phyloP scores from a whole-genome alignment of 1,284 basidiomycete genomes.

The Acaromyces ingoldii region DNA sequence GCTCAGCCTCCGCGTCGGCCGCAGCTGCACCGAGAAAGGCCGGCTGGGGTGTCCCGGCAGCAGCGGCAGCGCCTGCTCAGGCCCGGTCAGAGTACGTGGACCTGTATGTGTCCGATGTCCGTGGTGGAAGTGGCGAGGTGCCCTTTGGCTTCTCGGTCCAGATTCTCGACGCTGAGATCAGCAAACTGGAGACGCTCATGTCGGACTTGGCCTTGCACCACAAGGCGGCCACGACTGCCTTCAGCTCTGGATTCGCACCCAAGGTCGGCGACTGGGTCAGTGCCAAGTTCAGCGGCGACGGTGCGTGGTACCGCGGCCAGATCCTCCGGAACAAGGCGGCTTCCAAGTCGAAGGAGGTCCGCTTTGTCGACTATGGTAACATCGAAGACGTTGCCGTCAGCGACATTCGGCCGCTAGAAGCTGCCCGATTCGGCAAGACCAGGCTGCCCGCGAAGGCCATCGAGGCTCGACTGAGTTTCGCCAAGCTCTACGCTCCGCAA shows the following conservation, averaged over 20 bases:
- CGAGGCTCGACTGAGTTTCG: slow-evolving; percentile 37
- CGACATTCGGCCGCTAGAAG: slow-evolving; percentile 33
- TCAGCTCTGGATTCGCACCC: slow-evolving; percentile 64
- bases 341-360: slow-evolving; percentile 25
- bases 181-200: slow-evolving; percentile 84
- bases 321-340: slow-evolving; percentile 23
- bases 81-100: slow-evolving; percentile 75
- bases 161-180: slow-evolving; percentile 54
- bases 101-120: slow-evolving; percentile 83
- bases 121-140: slow-evolving; percentile 54
- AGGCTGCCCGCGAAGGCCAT: slow-evolving; percentile 26
- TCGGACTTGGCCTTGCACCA: slow-evolving; percentile 62
- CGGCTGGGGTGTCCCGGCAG: slow-evolving; percentile 70
- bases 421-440: slow-evolving; percentile 24
- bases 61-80: slow-evolving; percentile 14
- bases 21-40: slow-evolving; percentile 54
- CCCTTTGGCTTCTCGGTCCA: slow-evolving; percentile 87
- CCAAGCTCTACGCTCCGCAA: slow-evolving; percentile 31
- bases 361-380: slow-evolving; percentile 42
- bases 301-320: slow-evolving; percentile 42
- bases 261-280: slow-evolving; percentile 76
- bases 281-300: slow-evolving; percentile 57
- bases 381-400: slow-evolving; percentile 25
- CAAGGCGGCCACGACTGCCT: slow-evolving; percentile 13
- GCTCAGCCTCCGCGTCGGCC: not conserved